Base-by-base conservation (phyloP, 2,329 filamentous ascomycete species). In the Pyrenochaeta sp. region DNA sequence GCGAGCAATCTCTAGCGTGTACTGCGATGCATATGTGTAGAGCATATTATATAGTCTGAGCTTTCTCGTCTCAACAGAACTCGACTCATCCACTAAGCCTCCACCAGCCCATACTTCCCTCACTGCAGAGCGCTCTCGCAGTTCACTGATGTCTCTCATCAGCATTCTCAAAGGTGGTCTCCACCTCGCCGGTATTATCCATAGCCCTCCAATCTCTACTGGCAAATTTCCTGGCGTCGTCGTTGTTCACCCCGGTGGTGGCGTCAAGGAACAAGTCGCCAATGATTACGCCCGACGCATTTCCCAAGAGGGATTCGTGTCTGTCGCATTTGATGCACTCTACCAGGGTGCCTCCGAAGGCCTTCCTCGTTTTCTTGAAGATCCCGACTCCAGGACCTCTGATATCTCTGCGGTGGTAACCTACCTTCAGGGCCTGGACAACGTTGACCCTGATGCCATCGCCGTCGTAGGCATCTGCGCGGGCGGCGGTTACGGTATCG, bases 261-360 rank as follows among this genome's bases (percentile, higher is more conserved):
- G 35, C 17, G 26, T 38, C 24, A 38, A 38, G 13, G 35, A 38
- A 21, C 35, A 38, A 30, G 18, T 24, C 14, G 18, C 35, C n/a
- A 23, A 24, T 7, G 18, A 29, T 11, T 38, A 38, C 18, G 35
- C 35, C 7, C 10, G 17, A 14, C n/a, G 24, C 7, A 15, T 38
- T 14, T 21, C 35, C 5, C 18, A 38, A n/a, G 9, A 29, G 4
- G 35, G 35, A n/a, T 38, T 14, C 17, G 35, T 38, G 7, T 28
- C 35, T 19, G 8, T 38, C 18, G 35, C 35, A 3, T 38, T 38
- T 10, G 35, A 38, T 23, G 35, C 35, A n/a, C 9, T 17, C 4
- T 24, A 38, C 13, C 26, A 38, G 3, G 35, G 35, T 17, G 23
- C 26, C 11, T 23, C 18, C 8, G 35, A 17, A 8, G 35, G 35